A percentile compares a stretch with the other conserved stretches of the same genome.
These are phyloP conservation scores for Ilyonectria robusta DNA, from an alignment of 2,329 filamentous ascomycete species.

Conservation along the genomic window DNA sequence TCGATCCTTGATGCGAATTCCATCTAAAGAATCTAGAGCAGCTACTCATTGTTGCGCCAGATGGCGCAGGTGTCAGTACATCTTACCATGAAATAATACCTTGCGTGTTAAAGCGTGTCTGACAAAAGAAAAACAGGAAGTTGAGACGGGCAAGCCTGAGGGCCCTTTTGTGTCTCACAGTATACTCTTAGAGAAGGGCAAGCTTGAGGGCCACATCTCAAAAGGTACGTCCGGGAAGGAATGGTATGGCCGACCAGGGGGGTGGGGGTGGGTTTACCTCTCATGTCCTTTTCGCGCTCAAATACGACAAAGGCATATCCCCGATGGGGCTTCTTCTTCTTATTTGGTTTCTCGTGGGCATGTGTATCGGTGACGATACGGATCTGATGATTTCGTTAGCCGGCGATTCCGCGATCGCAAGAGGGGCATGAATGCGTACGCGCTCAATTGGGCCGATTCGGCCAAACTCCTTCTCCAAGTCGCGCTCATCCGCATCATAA, in stretches of 20 bases:
- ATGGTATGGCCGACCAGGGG: conserved; percentile 47
- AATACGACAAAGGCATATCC: conserved; percentile 98
- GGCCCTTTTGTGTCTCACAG: conserved; percentile 65
- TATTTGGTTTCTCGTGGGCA: conserved; percentile 77
- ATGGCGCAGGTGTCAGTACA: conserved; percentile 77
- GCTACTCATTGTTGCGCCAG: conserved; percentile 77
- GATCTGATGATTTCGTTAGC: conserved; percentile 70
- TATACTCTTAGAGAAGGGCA: conserved; percentile 56
- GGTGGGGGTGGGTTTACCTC: conserved; percentile 79
- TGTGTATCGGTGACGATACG: conserved; percentile 87
- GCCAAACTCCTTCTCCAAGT: conserved; percentile 93
- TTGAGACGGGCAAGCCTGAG: conserved; percentile 71
- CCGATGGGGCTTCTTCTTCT: conserved; percentile 85
- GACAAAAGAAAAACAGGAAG: conserved; percentile 46
- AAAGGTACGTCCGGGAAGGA: conserved; percentile 45
- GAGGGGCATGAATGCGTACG: conserved; percentile 63
- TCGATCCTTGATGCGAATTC: conserved; percentile 92
- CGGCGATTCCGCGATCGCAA: conserved; percentile 4
- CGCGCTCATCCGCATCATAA: conserved; percentile 90
- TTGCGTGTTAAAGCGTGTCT: conserved; percentile 40
- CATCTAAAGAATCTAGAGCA: conserved; percentile 88
- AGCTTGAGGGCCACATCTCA: conserved; percentile 61
- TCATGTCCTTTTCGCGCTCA: conserved; percentile 98
- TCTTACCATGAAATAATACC: conserved; percentile 66
- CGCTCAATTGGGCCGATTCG: conserved; percentile 95